Percentiles rank a stretch among this genome's conserved stretches.
phyloP scores from a whole-genome alignment of 352 stramenopile genomes.

The Phytopythium delawarense region DNA sequence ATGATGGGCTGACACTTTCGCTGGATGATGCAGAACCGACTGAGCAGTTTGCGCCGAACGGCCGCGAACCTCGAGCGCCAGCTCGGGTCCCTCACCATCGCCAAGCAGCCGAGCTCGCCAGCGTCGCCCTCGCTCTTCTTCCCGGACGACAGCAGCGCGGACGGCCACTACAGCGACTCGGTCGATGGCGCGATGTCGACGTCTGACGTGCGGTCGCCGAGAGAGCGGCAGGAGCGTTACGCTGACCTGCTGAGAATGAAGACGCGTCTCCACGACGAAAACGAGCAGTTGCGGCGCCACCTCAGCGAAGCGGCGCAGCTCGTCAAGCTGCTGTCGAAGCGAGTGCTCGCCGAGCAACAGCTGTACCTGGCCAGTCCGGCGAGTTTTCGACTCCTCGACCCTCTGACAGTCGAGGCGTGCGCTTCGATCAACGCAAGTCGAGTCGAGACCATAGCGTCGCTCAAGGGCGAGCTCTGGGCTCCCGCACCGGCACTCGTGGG shows the following conservation, averaged over 20 bases:
- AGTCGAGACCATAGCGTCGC: conserved; percentile 7
- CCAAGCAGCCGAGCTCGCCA: not conserved
- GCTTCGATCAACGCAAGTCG: conserved; percentile 12
- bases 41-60: not conserved
- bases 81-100: not conserved
- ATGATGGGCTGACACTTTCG: not conserved
- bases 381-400: conserved; percentile 24
- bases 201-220: not conserved
- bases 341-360: conserved; percentile 22
- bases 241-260: not conserved
- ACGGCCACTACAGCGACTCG: not conserved
- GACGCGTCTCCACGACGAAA: conserved; percentile 17
- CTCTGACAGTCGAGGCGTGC: conserved; percentile 18
- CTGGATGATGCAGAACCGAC: not conserved
- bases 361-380: conserved; percentile 12
- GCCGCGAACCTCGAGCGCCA: not conserved
- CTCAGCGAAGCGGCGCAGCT: conserved; percentile 12
- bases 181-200: not conserved
- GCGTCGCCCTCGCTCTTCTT: not conserved
- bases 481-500: conserved; percentile 8
- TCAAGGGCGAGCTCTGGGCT: conserved; percentile 9
- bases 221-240: not conserved
- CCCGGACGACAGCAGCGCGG: not conserved
- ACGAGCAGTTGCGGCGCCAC: conserved; percentile 20
- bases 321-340: conserved; percentile 14